Base-by-base conservation (phyloP, 495 filamentous ascomycete species). In the Gamarada debralockiae region DNA sequence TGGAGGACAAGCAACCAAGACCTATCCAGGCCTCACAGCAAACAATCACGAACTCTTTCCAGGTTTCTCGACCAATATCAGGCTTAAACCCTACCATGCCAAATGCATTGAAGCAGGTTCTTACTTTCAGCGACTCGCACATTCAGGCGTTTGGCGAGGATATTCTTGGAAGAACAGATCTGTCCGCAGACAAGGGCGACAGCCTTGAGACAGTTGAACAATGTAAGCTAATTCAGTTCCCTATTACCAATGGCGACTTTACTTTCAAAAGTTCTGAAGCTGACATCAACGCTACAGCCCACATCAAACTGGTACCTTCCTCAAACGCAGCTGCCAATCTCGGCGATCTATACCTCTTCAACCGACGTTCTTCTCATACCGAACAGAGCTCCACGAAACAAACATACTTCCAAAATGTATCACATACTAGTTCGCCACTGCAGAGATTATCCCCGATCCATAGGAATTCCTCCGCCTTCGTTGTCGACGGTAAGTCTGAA, bases 81-180 rank as follows among this genome's bases (percentile, higher is more conserved):
- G 42, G 41, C 27, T 43, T 52, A 4, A 55, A 33, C 27, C 48
- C 48, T 6, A 52, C 51, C 7, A 21, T 46, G 3, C 33, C 34
- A 27, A 25, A n/a, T 15, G 41, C 38, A 23, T 43, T 59, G 25
- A 48, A 33, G 21, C 29, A 54, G 10, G 27, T 52, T 18, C 48
- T 59, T 9, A 40, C 40, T 3, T 59, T 59, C 48, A 52, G 42
- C 23, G 52, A 59, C n/a, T 5, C 9, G 14, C 37, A 40, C 6
- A 6, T 17, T 40, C 37, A 40, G n/a, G 20, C 37, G n/a, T 18
- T 17, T 9, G 37, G 5, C 5, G 37, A 40, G 15, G 20, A 17
- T n/a, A 6, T 18, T 6, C 12, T 10, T 40, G 37, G 8, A 18
- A 40, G 12, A 9, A 10, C 6, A 5, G 12, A 40, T 40, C 8